These are phyloP conservation scores for Linnemannia schmuckeri DNA, from an alignment of 192 early-diverging fungal genomes.

Conservation along the genomic window DNA sequence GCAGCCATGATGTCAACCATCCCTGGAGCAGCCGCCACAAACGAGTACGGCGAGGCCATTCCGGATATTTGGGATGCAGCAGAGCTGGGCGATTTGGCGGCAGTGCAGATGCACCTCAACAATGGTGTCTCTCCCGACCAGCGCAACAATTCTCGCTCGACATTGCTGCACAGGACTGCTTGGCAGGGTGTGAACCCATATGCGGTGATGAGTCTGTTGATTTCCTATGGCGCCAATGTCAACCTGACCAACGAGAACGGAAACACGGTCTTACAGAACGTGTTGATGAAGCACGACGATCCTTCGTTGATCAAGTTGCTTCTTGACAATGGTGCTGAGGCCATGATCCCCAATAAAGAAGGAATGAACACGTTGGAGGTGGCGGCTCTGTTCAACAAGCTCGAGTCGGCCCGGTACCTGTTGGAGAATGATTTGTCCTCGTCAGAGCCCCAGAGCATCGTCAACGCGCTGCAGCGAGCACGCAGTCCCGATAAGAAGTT, in stretches of 20 bases:
- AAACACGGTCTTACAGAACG: constrained; percentile 29
- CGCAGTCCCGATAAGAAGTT: constrained; percentile 20
- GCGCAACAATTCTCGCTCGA: constrained; percentile 25
- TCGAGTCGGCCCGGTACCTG: constrained; percentile 16
- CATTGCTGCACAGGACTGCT: constrained; percentile 20
- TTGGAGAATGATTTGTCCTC: constrained; percentile 22
- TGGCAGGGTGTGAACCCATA: constrained; percentile 19
- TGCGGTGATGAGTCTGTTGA: constrained; percentile 19
- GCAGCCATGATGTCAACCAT: constrained; percentile 1
- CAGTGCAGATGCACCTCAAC: constrained; percentile 19
- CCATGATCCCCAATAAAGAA: constrained; percentile 28
- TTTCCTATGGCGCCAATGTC: constrained; percentile 26
- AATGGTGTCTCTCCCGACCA: constrained; percentile 20
- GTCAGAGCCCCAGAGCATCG: constrained; percentile 13
- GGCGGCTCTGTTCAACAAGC: constrained; percentile 15
- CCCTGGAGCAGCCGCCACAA: not conserved
- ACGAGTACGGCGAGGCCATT: constrained; percentile 16
- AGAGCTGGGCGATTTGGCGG: constrained; percentile 19
- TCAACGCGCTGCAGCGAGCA: constrained; percentile 19
- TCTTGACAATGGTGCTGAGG: constrained; percentile 21
- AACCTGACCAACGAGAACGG: constrained; percentile 31
- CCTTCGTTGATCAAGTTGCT: constrained; percentile 24
- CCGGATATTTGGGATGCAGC: constrained; percentile 35
- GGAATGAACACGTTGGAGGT: constrained; percentile 31
- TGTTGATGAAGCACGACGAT: constrained; percentile 37